Conservation (phyloP, 768 basidiomycete species). For the Rhizopogon roseolus region DNA sequence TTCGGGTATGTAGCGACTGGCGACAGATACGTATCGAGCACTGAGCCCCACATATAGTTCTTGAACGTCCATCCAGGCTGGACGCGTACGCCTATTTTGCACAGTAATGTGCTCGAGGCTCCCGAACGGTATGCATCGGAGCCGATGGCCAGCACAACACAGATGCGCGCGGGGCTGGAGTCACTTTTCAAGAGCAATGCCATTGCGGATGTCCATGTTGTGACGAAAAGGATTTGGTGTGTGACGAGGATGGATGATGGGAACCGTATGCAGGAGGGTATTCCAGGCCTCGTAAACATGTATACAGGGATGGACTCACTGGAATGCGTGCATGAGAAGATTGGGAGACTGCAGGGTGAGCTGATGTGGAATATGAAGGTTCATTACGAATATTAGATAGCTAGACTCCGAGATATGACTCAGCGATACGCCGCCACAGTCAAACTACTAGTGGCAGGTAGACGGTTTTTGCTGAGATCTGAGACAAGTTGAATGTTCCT, state of each 20-base stretch:
- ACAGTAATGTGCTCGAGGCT: background rate
- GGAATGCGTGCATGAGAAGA: background rate
- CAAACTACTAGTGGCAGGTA: too few relatives aligned
- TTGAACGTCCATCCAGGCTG: background rate
- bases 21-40: too few relatives aligned
- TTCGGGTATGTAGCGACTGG: too few relatives aligned
- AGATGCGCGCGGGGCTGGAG: background rate
- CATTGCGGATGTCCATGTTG: background rate
- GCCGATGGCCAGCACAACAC: background rate
- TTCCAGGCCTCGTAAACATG: background rate
- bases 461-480: too few relatives aligned
- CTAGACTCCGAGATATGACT: too few relatives aligned
- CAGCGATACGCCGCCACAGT: too few relatives aligned
- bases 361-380: background rate
- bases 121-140: background rate
- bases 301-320: background rate
- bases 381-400: background rate
- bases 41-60: background rate
- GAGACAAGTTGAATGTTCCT: too few relatives aligned
- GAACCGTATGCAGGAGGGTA: background rate
- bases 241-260: background rate
- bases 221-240: background rate
- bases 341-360: background rate
- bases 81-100: background rate
- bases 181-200: background rate